These are phyloP conservation scores for Lactarius sp. DNA, from an alignment of 768 basidiomycete species.

Conservation along the genomic window DNA sequence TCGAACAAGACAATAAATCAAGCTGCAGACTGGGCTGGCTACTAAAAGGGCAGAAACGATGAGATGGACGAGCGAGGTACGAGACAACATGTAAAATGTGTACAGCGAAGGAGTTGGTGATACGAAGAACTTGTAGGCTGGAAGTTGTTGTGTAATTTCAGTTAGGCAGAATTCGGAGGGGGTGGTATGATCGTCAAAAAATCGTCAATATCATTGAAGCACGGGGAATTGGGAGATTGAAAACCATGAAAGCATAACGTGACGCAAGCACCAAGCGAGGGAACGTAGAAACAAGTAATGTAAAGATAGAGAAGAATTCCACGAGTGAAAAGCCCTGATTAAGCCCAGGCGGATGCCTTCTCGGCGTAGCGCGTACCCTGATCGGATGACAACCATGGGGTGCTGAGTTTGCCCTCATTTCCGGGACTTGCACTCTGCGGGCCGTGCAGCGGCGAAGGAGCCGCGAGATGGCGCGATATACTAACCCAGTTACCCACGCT, in stretches of 20 bases:
- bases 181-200: conserved; percentile 14
- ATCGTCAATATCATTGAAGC: conserved; percentile 23
- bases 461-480: conserved; percentile 49
- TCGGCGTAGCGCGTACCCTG: conserved; percentile 39
- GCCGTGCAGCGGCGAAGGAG: conserved; percentile 42
- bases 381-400: conserved; percentile 53
- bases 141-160: conserved; percentile 15
- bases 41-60: conserved; percentile 30
- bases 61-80: conserved; percentile 27
- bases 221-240: not conserved
- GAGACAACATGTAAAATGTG: conserved; percentile 18
- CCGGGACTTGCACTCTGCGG: conserved; percentile 54
- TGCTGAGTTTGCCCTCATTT: conserved; percentile 50
- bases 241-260: conserved; percentile 22
- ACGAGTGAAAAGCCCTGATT: not conserved
- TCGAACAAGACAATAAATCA: conserved; percentile 35
- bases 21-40: conserved; percentile 30
- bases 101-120: conserved; percentile 21
- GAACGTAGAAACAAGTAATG: conserved; percentile 12
- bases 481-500: conserved; percentile 79
- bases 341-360: conserved; percentile 52
- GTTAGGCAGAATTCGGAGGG: conserved; percentile 8
- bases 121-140: conserved; percentile 16
- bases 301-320: not conserved
- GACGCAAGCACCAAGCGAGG: conserved; percentile 3